Percentiles rank a stretch among this genome's conserved stretches.
phyloP scores from a whole-genome alignment of 345 rosid genomes.

The Orychophragmus violaceus region DNA sequence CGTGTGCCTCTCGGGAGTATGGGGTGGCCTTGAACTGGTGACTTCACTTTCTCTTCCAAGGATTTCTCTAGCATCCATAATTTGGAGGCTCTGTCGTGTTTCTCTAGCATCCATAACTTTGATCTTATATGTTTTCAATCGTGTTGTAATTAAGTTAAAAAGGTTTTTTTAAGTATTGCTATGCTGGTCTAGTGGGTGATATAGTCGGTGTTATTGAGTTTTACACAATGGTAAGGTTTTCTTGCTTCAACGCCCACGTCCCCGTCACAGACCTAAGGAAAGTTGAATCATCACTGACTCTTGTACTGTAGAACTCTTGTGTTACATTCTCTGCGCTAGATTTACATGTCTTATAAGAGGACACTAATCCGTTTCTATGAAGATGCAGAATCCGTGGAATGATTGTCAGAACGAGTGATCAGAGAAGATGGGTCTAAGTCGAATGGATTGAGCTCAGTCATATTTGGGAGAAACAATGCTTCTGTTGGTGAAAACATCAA shows the following conservation, averaged over 20 bases:
- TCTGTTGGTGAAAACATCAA: conserved; percentile 24
- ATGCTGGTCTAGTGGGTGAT: neutral
- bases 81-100: conserved; percentile 90
- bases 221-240: too few relatives aligned
- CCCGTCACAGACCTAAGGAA: conserved; percentile 60
- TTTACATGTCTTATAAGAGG: conserved; percentile 34
- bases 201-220: conserved; percentile 18
- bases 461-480: conserved; percentile 24
- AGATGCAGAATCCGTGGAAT: conserved; percentile 40
- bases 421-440: conserved; percentile 28
- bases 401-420: conserved; percentile 33
- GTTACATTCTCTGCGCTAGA: too few relatives aligned
- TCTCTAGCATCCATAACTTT: too few relatives aligned
- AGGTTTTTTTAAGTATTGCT: neutral
- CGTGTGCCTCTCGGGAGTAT: conserved; percentile 83
- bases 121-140: conserved; percentile 26
- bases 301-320: conserved; percentile 8
- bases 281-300: conserved; percentile 13
- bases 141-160: conserved; percentile 10
- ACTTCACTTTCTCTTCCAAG: conserved; percentile 52
- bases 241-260: conserved; percentile 64
- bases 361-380: conserved; percentile 26
- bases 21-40: conserved; percentile 55
- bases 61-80: conserved; percentile 72
- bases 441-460: conserved; percentile 27